Base-by-base conservation (phyloP, 1,139 yeast genomes). In the Geotrichum bryndzae region DNA sequence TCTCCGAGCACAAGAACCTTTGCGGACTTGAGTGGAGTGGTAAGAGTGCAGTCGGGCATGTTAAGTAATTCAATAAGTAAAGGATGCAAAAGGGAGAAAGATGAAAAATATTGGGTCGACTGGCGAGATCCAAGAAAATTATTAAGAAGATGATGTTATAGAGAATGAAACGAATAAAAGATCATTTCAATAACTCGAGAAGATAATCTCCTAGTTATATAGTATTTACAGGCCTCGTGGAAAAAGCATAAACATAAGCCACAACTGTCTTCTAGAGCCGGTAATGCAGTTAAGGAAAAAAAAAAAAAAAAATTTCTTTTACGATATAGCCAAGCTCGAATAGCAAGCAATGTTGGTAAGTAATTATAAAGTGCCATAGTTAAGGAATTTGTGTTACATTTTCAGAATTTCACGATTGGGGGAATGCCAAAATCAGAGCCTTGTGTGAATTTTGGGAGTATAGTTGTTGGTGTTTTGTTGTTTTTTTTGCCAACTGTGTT, bases 1-100 rank as follows among this genome's bases (percentile, higher is more conserved):
- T 61, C 59, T 4, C 67, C 67, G 29, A 65, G 53, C 25, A 65
- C 56, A n/a, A 65, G 57, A 29, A 64, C 65, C 35, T 65, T 64
- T 25, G 64, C 66, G 31, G 50, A 59, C 46, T 56, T 54, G 18
- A n/a, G n/a, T 15, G 22, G 3, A 15, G 22, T 2, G 15, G 15
- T 11, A 8, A 15, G 46, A n/a, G 41, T 48, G 15, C n/a, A 48
- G n/a, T 51, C 57, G 23, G 62, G 62, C 62, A 60, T 60, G 48
- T 3, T 41, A 41, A 41, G 22, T 15, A 15, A 41, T n/a, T 41
- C 1, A 35, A 41, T 41, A 31, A 11, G 22, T 7, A 41, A 41
- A 41, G n/a, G 6, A 41, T n/a, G 18, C 48, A 41, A 41, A 15
- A 41, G 10, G 8, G n/a, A 15, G 18, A 41, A 41, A 25, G 27